A percentile compares a stretch with the other conserved stretches of the same genome.
Conservation (phyloP, 108 stramenopile genomes). For the Pelagomonas calceolata region DNA sequence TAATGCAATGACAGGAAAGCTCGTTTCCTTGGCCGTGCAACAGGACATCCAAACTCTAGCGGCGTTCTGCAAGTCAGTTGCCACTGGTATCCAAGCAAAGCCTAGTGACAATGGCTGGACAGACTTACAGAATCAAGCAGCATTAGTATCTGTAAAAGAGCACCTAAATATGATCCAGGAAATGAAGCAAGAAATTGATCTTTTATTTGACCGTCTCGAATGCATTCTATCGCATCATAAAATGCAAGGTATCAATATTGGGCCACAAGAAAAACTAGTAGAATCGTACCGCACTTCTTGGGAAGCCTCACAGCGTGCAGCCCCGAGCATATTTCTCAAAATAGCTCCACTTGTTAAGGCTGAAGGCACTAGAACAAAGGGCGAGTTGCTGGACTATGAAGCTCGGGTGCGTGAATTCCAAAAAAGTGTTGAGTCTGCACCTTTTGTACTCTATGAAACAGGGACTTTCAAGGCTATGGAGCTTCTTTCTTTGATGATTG, state of each 20-base stretch:
- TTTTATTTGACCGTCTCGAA: slow-evolving; percentile 16
- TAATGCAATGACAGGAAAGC: slow-evolving; percentile 19
- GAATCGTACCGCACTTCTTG: slow-evolving; percentile 30
- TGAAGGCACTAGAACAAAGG: slow-evolving; percentile 41
- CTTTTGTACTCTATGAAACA: slow-evolving; percentile 27
- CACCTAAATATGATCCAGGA: neutral
- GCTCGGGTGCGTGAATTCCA: neutral
- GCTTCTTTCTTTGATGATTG: slow-evolving; percentile 20
- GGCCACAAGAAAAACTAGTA: slow-evolving; percentile 29
- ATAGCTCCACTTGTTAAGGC: slow-evolving; percentile 44
- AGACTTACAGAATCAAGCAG: neutral
- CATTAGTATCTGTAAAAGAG: neutral
- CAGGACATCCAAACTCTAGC: neutral
- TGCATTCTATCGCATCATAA: slow-evolving; percentile 27
- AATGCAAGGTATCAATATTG: slow-evolving; percentile 24
- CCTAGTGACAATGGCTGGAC: neutral
- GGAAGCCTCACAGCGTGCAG: slow-evolving; percentile 34
- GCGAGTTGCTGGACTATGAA: slow-evolving; percentile 41
- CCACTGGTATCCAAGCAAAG: neutral
- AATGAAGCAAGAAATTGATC: slow-evolving; percentile 1
- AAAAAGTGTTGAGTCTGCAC: neutral
- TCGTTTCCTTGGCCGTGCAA: neutral
- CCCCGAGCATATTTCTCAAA: slow-evolving; percentile 25
- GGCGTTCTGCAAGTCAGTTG: neutral
- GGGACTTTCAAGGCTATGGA: slow-evolving; percentile 25